phyloP scores from a whole-genome alignment of 345 rosid genomes.

The Gynandropsis gynandra region DNA sequence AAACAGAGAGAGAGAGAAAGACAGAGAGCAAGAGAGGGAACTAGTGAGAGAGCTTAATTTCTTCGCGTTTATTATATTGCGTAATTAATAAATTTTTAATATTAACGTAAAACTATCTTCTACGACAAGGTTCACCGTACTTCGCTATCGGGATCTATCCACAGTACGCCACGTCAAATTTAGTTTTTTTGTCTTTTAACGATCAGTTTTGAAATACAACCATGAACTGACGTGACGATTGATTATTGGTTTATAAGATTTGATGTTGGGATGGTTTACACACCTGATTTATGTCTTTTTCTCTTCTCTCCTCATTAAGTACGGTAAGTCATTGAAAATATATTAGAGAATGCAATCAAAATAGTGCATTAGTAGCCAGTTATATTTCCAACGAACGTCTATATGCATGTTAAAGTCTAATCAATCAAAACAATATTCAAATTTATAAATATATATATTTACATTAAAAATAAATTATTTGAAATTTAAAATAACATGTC shows the following conservation, averaged over 20 bases:
- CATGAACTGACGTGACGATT: slow-evolving; percentile 23
- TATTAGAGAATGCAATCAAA: no score
- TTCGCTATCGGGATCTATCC: neutral
- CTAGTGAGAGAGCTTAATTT: slow-evolving; percentile 26
- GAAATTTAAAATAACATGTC: no score
- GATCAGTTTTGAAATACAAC: slow-evolving; percentile 23
- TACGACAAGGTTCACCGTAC: slow-evolving; percentile 11
- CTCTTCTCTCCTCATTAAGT: no score
- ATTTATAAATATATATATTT: no score
- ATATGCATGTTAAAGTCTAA: no score
- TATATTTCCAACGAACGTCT: no score
- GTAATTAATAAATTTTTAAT: neutral
- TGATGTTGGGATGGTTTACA: slow-evolving; percentile 13
- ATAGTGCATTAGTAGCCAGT: no score
- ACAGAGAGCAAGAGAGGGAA: slow-evolving; percentile 11
- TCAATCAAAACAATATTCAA: no score
- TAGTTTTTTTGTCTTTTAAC: neutral
- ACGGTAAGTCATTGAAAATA: no score
- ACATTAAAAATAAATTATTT: no score
- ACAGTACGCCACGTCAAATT: neutral
- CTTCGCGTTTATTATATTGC: slow-evolving; percentile 21
- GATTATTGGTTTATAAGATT: slow-evolving; percentile 9
- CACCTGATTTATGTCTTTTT: neutral
- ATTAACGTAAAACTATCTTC: slow-evolving; percentile 9
- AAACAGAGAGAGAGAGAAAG: slow-evolving; percentile 11